These are phyloP conservation scores for Blastocystis sp. DNA, from an alignment of 352 stramenopile species.

Conservation along the genomic window DNA sequence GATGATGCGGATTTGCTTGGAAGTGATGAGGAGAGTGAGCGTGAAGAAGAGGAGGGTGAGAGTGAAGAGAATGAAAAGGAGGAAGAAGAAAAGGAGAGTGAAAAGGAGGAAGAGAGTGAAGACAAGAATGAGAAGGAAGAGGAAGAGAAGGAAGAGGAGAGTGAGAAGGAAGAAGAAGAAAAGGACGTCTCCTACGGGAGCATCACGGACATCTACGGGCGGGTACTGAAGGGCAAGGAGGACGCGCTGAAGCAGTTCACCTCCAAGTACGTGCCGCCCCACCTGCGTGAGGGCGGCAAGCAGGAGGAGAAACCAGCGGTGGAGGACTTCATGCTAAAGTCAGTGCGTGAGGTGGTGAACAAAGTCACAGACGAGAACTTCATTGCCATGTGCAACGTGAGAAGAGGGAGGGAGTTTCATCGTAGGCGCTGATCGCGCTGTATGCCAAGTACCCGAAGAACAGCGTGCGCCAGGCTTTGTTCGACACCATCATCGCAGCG, in stretches of 20 bases:
- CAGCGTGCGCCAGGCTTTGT: conserved; percentile 22
- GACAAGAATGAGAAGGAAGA: too few relatives aligned
- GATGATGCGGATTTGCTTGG: neutral
- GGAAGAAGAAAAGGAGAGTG: too few relatives aligned
- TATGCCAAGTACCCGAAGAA: conserved; percentile 61
- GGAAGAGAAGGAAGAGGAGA: too few relatives aligned
- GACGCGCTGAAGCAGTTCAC: conserved; percentile 30
- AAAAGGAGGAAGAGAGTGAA: too few relatives aligned
- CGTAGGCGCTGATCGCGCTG: neutral
- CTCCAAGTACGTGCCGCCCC: conserved; percentile 57
- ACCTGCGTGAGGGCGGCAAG: neutral
- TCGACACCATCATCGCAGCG: conserved; percentile 2
- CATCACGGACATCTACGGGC: conserved; percentile 60
- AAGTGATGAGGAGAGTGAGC: neutral
- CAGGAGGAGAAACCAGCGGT: neutral
- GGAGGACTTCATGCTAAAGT: neutral
- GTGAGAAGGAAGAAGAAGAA: neutral
- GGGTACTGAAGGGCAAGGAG: conserved; percentile 27
- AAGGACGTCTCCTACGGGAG: conserved; percentile 39
- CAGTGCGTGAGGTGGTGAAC: conserved; percentile 59
- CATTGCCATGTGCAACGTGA: conserved; percentile 34
- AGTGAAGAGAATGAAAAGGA: neutral
- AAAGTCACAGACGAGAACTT: conserved; percentile 51
- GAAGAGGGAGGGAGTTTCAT: neutral
- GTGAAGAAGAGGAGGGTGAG: conserved; percentile 4